phyloP scores from a whole-genome alignment of 2,329 filamentous ascomycete species.

The Colletotrichum tamarilloi region DNA sequence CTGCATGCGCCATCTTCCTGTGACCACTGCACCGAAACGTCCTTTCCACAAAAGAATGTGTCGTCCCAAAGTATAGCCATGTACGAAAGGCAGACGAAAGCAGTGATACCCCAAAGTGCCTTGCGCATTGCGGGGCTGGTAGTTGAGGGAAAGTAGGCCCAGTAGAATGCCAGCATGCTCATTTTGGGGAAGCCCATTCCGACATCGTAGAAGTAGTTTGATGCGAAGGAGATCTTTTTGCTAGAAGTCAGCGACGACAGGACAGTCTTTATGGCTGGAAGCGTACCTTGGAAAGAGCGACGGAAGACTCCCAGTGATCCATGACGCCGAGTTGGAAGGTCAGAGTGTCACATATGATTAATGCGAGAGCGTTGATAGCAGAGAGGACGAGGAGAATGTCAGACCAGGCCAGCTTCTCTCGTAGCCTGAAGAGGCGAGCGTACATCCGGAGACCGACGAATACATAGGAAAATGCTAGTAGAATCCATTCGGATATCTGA shows the following conservation, averaged over 20 bases:
- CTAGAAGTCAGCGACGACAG: not conserved
- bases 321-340: conserved; percentile 46
- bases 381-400: conserved; percentile 44
- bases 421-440: conserved; percentile 44
- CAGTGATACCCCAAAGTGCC: conserved; percentile 44
- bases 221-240: conserved; percentile 46
- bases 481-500: conserved; percentile 48
- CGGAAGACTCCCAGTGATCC: conserved; percentile 44
- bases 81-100: conserved; percentile 45
- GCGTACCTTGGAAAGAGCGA: conserved; percentile 45
- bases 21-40: conserved; percentile 49
- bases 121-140: conserved; percentile 43
- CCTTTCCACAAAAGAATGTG: conserved; percentile 48
- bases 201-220: conserved; percentile 51
- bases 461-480: conserved; percentile 41
- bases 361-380: conserved; percentile 43
- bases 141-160: conserved; percentile 45
- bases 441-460: conserved; percentile 46
- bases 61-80: conserved; percentile 46
- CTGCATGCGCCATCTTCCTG: conserved; percentile 49
- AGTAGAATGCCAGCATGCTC: conserved; percentile 50
- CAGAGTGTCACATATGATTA: conserved; percentile 49
- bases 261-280: rapidly evolving
- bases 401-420: conserved; percentile 43
- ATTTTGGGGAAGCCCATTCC: conserved; percentile 50